Percentiles rank a stretch among this genome's conserved stretches.
Evolutionary conservation across 2,329 filamentous ascomycete species (phyloP).

Genomic region (Fusarium sp.): DNA sequence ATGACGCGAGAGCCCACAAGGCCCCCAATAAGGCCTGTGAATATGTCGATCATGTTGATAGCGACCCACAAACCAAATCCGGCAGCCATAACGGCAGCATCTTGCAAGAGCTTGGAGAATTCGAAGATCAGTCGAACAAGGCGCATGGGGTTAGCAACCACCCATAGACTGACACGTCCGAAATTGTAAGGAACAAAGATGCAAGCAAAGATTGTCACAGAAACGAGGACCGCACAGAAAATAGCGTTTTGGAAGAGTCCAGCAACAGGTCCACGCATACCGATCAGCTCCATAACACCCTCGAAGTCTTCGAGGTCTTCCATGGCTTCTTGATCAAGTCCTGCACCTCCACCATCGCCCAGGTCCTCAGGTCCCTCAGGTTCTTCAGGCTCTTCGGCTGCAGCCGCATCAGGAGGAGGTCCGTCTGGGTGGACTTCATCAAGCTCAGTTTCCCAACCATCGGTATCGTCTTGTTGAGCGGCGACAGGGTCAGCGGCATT

Average conservation of each 20-base stretch:
- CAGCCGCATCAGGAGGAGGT: slow-evolving; percentile 41
- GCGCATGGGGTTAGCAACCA: slow-evolving; percentile 81
- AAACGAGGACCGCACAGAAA: slow-evolving; percentile 91
- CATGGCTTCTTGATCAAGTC: slow-evolving; percentile 77
- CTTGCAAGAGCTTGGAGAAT: slow-evolving; percentile 81
- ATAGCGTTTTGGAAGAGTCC: slow-evolving; percentile 94
- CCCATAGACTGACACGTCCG: slow-evolving; percentile 83
- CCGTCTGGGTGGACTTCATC: slow-evolving; percentile 46
- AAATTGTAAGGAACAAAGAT: slow-evolving; percentile 93
- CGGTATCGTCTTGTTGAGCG: slow-evolving; percentile 48
- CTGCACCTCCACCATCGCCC: slow-evolving; percentile 72
- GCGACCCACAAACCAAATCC: slow-evolving; percentile 61
- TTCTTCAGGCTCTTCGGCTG: slow-evolving; percentile 35
- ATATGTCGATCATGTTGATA: slow-evolving; percentile 52
- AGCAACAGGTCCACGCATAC: slow-evolving; percentile 91
- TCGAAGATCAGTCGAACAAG: slow-evolving; percentile 78
- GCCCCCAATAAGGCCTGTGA: slow-evolving; percentile 49
- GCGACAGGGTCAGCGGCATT: slow-evolving; percentile 52
- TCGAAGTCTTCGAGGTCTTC: slow-evolving; percentile 95
- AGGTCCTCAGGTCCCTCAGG: slow-evolving; percentile 64
- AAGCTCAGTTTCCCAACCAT: slow-evolving; percentile 51
- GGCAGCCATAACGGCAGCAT: slow-evolving; percentile 72
- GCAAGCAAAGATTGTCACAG: slow-evolving; percentile 83
- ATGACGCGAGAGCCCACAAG: slow-evolving; percentile 44
- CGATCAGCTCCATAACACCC: slow-evolving; percentile 93